Percentiles rank a stretch among this genome's conserved stretches.
Conservation (phyloP, 495 filamentous ascomycete genomes). For the Penicillium cataractarum region DNA sequence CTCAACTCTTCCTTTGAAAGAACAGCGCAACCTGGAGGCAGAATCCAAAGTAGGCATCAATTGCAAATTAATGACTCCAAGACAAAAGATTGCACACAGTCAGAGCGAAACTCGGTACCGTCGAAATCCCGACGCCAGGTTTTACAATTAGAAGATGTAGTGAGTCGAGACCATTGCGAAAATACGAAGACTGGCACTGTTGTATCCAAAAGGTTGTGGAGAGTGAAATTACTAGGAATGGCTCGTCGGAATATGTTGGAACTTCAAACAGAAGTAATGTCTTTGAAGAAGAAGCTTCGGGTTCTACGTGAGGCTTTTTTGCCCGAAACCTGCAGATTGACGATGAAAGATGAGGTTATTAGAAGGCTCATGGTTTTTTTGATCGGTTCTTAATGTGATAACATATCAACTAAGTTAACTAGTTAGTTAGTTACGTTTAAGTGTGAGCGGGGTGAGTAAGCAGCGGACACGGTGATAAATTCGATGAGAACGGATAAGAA, state of each 20-base stretch:
- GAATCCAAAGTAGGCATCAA: background rate
- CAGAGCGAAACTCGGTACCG: background rate
- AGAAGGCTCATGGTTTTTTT: too few relatives aligned
- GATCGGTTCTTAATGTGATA: too few relatives aligned
- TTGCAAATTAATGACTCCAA: background rate
- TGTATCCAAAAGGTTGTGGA: background rate
- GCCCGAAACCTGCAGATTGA: background rate
- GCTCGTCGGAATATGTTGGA: background rate
- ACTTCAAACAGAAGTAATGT: background rate
- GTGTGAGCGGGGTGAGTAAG: too few relatives aligned
- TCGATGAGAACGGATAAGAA: too few relatives aligned
- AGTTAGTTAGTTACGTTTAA: too few relatives aligned
- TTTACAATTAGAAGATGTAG: background rate
- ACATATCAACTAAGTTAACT: too few relatives aligned
- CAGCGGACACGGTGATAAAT: too few relatives aligned
- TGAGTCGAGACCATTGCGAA: background rate
- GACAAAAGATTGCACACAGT: background rate
- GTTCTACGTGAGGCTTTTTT: background rate
- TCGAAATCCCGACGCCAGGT: background rate
- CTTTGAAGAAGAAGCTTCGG: background rate
- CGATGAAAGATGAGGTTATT: background rate
- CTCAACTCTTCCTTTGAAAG: background rate
- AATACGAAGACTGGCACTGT: background rate
- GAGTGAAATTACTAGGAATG: background rate
- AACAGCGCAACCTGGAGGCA: background rate